These are phyloP conservation scores for Rhizoclosmatium globosum DNA, from an alignment of 192 early-diverging fungal genomes.

Conservation along the genomic window DNA sequence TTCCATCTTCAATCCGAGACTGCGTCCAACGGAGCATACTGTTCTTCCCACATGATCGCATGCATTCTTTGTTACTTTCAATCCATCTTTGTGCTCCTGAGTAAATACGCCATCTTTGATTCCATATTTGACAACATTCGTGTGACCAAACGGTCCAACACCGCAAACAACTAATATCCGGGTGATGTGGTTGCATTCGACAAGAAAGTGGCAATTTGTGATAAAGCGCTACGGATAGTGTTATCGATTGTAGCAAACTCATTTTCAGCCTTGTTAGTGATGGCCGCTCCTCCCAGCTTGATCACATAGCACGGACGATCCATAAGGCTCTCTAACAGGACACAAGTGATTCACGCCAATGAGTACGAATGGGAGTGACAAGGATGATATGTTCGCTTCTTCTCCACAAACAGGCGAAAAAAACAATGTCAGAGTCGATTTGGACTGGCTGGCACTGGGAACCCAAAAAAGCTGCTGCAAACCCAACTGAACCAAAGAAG, in stretches of 20 bases:
- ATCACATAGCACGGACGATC: not conserved
- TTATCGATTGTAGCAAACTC: not conserved
- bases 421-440: not conserved
- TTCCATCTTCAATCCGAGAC: not conserved
- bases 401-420: not conserved
- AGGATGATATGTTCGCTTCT: too few relatives aligned
- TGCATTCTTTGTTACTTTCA: not conserved
- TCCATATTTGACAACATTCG: constrained; percentile 10
- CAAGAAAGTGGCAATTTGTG: not conserved
- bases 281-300: constrained; percentile 33
- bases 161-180: constrained; percentile 18
- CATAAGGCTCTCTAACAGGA: too few relatives aligned
- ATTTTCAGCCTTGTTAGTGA: constrained; percentile 9
- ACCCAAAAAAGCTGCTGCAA: constrained; percentile 4
- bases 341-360: too few relatives aligned
- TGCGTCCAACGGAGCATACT: not conserved
- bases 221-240: not conserved
- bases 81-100: not conserved
- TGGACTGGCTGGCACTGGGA: constrained; percentile 1
- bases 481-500: not conserved
- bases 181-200: not conserved
- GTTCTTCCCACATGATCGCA: constrained; percentile 9
- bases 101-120: constrained; percentile 5
- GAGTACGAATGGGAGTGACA: too few relatives aligned
- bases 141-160: constrained; percentile 31